These are phyloP conservation scores for Chrysosphaeria jannelii DNA, from an alignment of 2,329 filamentous ascomycete genomes.

Conservation along the genomic window DNA sequence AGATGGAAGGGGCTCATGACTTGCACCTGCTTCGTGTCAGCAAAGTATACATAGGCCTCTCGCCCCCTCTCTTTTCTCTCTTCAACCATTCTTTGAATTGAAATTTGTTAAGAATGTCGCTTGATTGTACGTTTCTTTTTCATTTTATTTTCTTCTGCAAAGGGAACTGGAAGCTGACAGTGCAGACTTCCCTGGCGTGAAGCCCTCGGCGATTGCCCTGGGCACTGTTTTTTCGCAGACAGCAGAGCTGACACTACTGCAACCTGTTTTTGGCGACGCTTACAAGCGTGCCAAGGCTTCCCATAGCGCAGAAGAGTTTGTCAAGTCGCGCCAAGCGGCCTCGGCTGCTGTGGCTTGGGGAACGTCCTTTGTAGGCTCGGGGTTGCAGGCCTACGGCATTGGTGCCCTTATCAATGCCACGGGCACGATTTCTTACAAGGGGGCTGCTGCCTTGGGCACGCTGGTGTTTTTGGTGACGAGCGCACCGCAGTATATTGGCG, in stretches of 20 bases:
- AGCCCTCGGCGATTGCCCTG: constrained; percentile 91
- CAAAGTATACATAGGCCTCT: constrained; percentile 3
- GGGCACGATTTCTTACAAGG: constrained; percentile 86
- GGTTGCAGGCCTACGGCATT: constrained; percentile 67
- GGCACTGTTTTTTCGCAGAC: constrained; percentile 91
- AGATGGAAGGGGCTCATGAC: too few relatives aligned
- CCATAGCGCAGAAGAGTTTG: constrained; percentile 90
- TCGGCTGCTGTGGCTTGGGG: constrained; percentile 73
- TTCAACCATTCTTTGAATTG: too few relatives aligned
- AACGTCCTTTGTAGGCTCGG: constrained; percentile 66
- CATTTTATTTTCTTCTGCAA: background rate
- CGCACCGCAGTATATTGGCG: constrained; percentile 66
- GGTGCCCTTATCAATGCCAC: constrained; percentile 83
- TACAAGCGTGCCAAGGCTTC: constrained; percentile 77
- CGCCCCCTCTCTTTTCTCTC: background rate
- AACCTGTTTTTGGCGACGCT: constrained; percentile 74
- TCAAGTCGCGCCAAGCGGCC: constrained; percentile 73
- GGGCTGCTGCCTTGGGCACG: constrained; percentile 70
- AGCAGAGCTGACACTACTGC: constrained; percentile 42
- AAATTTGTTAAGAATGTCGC: background rate
- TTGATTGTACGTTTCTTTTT: background rate
- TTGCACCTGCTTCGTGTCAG: constrained; percentile 30
- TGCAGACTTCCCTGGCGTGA: constrained; percentile 40
- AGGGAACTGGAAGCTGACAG: constrained; percentile 1
- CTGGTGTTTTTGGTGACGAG: constrained; percentile 80